These are phyloP conservation scores for Parastagonospora nodorum DNA, from an alignment of 2,329 filamentous ascomycete genomes.

Conservation along the genomic window DNA sequence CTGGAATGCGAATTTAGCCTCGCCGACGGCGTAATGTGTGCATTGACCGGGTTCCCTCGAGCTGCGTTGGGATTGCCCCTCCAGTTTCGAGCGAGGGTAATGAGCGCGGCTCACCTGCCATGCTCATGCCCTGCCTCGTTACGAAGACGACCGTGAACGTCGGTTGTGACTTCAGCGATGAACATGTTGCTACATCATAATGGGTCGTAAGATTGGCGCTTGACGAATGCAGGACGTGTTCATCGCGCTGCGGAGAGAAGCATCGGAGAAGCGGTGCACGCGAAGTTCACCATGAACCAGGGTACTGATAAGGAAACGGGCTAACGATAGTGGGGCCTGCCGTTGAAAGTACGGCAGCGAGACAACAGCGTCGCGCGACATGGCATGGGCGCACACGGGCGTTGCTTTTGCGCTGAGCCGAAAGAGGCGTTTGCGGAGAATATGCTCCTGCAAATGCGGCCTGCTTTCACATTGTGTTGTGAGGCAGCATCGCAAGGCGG, in stretches of 20 bases:
- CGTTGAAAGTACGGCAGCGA: neutral
- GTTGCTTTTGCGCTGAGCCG: constrained; percentile 1
- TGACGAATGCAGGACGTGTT: constrained; percentile 9
- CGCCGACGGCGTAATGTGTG: neutral
- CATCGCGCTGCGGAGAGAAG: constrained; percentile 16
- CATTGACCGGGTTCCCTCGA: neutral
- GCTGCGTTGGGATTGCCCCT: constrained; percentile 2
- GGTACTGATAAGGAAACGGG: constrained; percentile 1
- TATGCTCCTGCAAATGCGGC: neutral
- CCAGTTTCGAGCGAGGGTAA: constrained; percentile 1
- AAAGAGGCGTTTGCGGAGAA: constrained; percentile 3
- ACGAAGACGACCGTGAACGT: neutral
- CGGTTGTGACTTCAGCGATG: neutral
- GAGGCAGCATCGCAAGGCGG: neutral
- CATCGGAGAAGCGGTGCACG: constrained; percentile 9
- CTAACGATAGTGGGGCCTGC: constrained; percentile 11
- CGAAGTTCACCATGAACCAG: constrained; percentile 4
- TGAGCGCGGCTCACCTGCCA: neutral
- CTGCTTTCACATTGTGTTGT: neutral
- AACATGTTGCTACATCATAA: constrained; percentile 7
- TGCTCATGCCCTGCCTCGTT: neutral
- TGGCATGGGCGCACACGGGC: neutral
- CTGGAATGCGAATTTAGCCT: neutral
- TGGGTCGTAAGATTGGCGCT: constrained; percentile 8
- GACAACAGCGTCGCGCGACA: constrained; percentile 8